These are phyloP conservation scores for Mucor sp. DNA, from an alignment of 371 early-diverging fungal genomes.

Conservation along the genomic window DNA sequence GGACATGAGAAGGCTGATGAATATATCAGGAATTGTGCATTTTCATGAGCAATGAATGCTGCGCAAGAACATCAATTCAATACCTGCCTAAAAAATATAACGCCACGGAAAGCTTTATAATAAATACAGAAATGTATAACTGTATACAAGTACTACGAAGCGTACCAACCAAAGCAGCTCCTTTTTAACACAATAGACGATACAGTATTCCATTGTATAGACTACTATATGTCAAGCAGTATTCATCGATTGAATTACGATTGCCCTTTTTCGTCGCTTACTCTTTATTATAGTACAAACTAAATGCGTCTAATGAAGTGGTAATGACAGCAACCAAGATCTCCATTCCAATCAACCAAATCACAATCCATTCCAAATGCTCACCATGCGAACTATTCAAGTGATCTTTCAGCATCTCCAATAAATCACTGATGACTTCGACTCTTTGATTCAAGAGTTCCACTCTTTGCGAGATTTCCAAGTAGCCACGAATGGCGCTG, in stretches of 20 bases:
- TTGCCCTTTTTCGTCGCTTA: neutral
- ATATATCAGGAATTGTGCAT: too few relatives aligned
- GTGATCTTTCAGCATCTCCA: constrained; percentile 89
- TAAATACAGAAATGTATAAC: too few relatives aligned
- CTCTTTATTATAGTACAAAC: constrained; percentile 61
- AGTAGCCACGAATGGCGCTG: constrained; percentile 73
- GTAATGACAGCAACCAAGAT: constrained; percentile 81
- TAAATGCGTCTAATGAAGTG: constrained; percentile 73
- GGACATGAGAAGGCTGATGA: too few relatives aligned
- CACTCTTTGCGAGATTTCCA: constrained; percentile 77
- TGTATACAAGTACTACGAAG: too few relatives aligned
- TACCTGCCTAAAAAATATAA: too few relatives aligned
- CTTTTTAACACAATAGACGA: too few relatives aligned
- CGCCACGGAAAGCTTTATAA: too few relatives aligned
- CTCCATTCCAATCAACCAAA: constrained; percentile 80
- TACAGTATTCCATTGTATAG: too few relatives aligned
- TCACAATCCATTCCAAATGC: constrained; percentile 84
- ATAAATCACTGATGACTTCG: constrained; percentile 73
- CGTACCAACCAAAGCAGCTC: too few relatives aligned
- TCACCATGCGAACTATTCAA: constrained; percentile 71
- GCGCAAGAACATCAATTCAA: too few relatives aligned
- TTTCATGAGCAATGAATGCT: too few relatives aligned
- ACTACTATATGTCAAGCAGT: too few relatives aligned
- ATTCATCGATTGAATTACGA: neutral
- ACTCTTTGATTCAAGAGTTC: constrained; percentile 58